Base-by-base conservation (phyloP, 139 green algal genomes). In the Haematococcus lacustris region DNA sequence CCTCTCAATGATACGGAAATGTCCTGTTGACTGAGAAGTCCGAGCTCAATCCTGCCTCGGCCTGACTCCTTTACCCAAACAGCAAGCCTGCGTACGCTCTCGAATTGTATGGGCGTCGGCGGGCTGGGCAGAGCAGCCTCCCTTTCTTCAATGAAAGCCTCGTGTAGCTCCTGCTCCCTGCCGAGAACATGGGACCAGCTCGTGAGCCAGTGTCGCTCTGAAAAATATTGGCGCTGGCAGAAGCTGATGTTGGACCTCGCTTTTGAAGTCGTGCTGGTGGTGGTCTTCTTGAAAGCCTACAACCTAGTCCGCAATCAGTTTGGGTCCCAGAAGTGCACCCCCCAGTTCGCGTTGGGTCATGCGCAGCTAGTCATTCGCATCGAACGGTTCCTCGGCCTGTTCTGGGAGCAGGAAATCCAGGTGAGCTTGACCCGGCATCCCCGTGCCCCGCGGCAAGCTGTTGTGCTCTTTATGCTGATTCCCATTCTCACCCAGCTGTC, bases 331-430 rank as follows among this genome's bases (percentile, higher is more conserved):
- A 70, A 70, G 33, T 76, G 71, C 53, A 69, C 65, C 17, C 71
- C 76, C 21, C 32, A 41, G 4, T 68, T 66, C 41, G 76, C 76
- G 33, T 59, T 78, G 40, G 60, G 32, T 7, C 76, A 81, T 43
- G 76, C 75, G n/a, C 38, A 70, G 28, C 75, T 76, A 68, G 51
- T 80, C 33, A 73, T 80, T 35, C 40, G 39, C n/a, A 17, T 76
- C 25, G 76, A 81, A 66, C 66, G 37, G 33, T 26, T 40, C 34
- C 41, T 81, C 3, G 66, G 66, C 71, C 73, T 78, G 17, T 77
- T 70, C 66, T 81, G 76, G 76, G 76, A 81, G 59, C 59, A 81
- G 40, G 35, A 71, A 40, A 71, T 81, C 23, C 76, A 81, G 61
- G 53, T 75, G 13, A 61, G 47, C 50, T 57, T 32, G 66, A n/a